Conservation (phyloP, 176 grass and related monocot species). For the Raddia distichophylla region DNA sequence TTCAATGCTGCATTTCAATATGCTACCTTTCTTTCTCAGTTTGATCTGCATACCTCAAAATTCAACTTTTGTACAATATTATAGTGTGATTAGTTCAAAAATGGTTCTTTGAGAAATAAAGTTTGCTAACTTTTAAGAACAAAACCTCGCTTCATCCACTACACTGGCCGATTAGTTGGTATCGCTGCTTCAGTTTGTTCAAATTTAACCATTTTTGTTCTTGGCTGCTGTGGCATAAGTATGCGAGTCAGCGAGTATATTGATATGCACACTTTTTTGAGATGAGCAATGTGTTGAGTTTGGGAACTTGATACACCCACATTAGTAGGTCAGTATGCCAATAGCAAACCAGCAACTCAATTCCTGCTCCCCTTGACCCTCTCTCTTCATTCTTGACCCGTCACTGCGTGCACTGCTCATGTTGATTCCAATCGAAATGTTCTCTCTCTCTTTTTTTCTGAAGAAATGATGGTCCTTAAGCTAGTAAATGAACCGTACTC, state of each 20-base stretch:
- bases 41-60: constrained; percentile 37
- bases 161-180: background rate
- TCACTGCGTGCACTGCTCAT: background rate
- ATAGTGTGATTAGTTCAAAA: constrained; percentile 28
- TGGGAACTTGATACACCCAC: background rate
- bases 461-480: background rate
- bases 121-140: background rate
- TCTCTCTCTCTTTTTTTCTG: background rate
- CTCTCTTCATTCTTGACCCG: background rate
- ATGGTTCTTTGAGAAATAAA: constrained; percentile 47
- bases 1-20: constrained; percentile 37
- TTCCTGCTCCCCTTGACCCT: background rate
- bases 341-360: background rate
- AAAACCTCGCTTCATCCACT: no score
- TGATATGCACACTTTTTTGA: background rate
- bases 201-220: background rate
- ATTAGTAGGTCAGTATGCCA: background rate
- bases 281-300: constrained; percentile 1
- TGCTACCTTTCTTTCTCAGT: constrained; percentile 13
- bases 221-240: background rate
- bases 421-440: background rate
- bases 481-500: background rate
- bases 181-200: background rate
- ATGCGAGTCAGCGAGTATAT: background rate
- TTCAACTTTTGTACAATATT: constrained; percentile 48